Percentiles rank a stretch among this genome's conserved stretches.
These are phyloP conservation scores for Solanum etuberosum DNA, from an alignment of 257 asterid species.

Conservation along the genomic window DNA sequence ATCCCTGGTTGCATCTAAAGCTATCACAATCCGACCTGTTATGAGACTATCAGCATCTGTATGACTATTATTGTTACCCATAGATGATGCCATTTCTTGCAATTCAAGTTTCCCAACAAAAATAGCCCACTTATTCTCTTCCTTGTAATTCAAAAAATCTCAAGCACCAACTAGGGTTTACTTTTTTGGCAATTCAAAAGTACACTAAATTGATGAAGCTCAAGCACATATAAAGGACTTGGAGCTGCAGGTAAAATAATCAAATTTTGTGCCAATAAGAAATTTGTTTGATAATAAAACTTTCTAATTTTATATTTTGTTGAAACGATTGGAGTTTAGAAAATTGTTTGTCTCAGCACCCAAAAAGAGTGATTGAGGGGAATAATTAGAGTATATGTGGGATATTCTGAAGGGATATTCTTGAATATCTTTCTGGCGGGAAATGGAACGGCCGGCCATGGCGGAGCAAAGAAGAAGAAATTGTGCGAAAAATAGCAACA, in stretches of 20 bases:
- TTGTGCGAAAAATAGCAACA: neutral
- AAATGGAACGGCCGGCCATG: neutral
- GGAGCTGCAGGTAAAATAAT: neutral
- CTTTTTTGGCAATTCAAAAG: neutral
- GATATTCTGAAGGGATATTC: neutral
- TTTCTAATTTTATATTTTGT: neutral
- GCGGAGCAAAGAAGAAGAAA: neutral
- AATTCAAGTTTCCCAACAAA: neutral
- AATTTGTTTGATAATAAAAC: neutral
- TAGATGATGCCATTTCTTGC: slow-evolving; percentile 20
- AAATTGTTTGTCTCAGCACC: neutral
- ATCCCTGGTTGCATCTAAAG: slow-evolving; percentile 49
- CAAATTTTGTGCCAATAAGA: neutral
- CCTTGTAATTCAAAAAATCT: no score
- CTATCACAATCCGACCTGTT: slow-evolving; percentile 41
- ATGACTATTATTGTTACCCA: slow-evolving; percentile 8
- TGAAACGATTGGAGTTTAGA: neutral
- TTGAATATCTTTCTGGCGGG: neutral
- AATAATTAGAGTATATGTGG: neutral
- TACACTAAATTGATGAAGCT: neutral
- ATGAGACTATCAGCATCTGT: slow-evolving; percentile 9
- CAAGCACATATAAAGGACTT: neutral
- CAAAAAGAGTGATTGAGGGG: neutral
- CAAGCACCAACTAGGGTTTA: neutral
- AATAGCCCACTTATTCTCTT: no score